phyloP scores from a whole-genome alignment of 2,329 filamentous ascomycete genomes.

The Pseudocercospora fuligena region DNA sequence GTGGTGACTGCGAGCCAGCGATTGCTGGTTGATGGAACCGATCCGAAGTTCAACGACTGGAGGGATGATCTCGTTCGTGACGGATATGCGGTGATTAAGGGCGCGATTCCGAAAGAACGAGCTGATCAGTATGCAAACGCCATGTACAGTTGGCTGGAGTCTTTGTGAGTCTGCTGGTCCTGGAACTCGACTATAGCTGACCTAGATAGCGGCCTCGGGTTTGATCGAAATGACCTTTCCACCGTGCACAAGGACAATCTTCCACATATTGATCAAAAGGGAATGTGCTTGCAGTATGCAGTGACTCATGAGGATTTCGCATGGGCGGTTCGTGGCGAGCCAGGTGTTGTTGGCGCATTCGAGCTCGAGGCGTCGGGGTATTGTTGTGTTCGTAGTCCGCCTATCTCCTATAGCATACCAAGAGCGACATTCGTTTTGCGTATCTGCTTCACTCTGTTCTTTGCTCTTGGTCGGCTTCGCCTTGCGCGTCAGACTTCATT shows the following conservation, averaged over 20 bases:
- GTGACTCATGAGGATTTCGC: slow-evolving; percentile 56
- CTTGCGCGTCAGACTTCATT: too few relatives aligned
- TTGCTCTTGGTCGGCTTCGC: too few relatives aligned
- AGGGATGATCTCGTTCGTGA: slow-evolving; percentile 44
- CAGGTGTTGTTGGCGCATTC: slow-evolving; percentile 53
- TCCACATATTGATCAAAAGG: slow-evolving; percentile 53
- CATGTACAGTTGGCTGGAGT: slow-evolving; percentile 41
- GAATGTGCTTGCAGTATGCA: slow-evolving; percentile 55
- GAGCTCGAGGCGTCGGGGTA: slow-evolving; percentile 40
- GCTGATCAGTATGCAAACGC: slow-evolving; percentile 44
- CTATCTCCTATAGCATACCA: too few relatives aligned
- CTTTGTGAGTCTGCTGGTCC: slow-evolving; percentile 39
- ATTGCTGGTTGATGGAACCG: slow-evolving; percentile 29
- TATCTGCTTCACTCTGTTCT: too few relatives aligned
- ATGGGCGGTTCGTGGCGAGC: slow-evolving; percentile 56
- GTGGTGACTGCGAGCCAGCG: slow-evolving; percentile 17
- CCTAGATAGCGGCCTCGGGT: slow-evolving; percentile 42
- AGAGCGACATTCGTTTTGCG: too few relatives aligned
- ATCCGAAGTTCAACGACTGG: slow-evolving; percentile 41
- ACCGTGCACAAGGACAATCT: slow-evolving; percentile 44
- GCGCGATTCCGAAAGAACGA: slow-evolving; percentile 49
- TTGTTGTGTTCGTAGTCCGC: too few relatives aligned
- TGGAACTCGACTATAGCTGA: slow-evolving; percentile 11
- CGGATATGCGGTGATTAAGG: slow-evolving; percentile 55
- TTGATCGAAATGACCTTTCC: slow-evolving; percentile 42